Evolutionary conservation across 192 early-diverging fungal species (phyloP).

Genomic region (Linderina pennispora): DNA sequence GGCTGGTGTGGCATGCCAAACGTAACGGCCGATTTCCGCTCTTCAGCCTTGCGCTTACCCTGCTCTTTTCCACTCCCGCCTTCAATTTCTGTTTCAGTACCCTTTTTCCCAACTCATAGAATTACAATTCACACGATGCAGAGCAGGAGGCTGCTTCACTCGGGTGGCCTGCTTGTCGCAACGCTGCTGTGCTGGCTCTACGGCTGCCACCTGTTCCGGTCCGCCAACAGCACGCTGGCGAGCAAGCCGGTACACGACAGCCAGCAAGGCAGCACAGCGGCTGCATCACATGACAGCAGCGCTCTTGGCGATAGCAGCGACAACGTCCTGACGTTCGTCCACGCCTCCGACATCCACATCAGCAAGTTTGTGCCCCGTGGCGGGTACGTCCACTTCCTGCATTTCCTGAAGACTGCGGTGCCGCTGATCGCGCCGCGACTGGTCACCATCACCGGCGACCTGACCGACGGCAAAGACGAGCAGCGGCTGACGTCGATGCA

Average conservation of each 20-base stretch:
- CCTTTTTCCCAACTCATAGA: not conserved
- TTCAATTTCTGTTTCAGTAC: not conserved
- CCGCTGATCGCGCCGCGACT: constrained; percentile 73
- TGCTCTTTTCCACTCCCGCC: not conserved
- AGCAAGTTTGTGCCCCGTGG: constrained; percentile 60
- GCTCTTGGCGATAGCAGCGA: constrained; percentile 50
- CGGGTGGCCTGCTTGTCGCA: constrained; percentile 11
- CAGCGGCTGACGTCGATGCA: constrained; percentile 63
- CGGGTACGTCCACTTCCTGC: constrained; percentile 69
- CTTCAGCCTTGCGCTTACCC: not conserved
- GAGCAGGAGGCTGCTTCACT: constrained; percentile 3
- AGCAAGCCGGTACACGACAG: not conserved
- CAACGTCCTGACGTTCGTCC: constrained; percentile 64
- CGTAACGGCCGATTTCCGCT: too few relatives aligned
- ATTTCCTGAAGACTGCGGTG: constrained; percentile 65
- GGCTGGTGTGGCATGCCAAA: too few relatives aligned
- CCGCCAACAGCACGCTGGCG: constrained; percentile 26
- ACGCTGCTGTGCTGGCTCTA: constrained; percentile 42
- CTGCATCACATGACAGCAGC: not conserved
- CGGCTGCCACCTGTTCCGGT: constrained; percentile 23
- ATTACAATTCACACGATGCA: not conserved
- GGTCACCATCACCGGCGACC: constrained; percentile 77
- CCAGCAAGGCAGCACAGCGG: not conserved
- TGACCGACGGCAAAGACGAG: constrained; percentile 82
- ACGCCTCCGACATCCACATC: constrained; percentile 85